Percentiles rank a stretch among this genome's conserved stretches.
Conservation (phyloP, 164 flowering plant species). For the Stephania yunnanensis region DNA sequence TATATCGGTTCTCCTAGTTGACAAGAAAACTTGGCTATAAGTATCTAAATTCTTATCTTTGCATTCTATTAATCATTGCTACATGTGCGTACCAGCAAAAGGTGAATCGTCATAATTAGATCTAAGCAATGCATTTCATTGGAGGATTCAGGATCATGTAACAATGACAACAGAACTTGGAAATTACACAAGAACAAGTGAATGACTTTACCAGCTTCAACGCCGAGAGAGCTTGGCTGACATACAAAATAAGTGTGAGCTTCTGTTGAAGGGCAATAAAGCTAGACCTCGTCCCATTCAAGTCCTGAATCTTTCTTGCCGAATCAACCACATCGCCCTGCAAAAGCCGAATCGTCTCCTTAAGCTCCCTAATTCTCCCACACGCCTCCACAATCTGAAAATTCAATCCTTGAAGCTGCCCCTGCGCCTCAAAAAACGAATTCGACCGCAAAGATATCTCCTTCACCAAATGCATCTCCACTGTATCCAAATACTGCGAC, state of each 20-base stretch:
- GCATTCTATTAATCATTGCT: not conserved
- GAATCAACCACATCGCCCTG: conserved; percentile 78
- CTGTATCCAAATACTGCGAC: conserved; percentile 89
- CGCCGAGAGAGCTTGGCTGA: conserved; percentile 83
- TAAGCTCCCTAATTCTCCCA: conserved; percentile 63
- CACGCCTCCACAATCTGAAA: conserved; percentile 76
- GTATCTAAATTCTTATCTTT: not conserved
- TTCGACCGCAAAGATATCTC: conserved; percentile 88
- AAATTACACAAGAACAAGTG: not conserved
- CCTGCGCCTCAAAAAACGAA: conserved; percentile 95
- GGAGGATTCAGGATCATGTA: not conserved
- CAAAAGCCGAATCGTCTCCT: conserved; percentile 71
- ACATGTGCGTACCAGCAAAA: not conserved
- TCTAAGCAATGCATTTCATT: not conserved
- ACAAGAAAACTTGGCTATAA: not conserved
- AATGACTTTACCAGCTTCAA: conserved; percentile 61
- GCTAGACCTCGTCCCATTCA: conserved; percentile 53
- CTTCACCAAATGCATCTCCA: conserved; percentile 93
- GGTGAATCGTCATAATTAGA: not conserved
- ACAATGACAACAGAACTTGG: not conserved
- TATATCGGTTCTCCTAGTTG: not conserved
- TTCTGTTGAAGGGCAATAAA: conserved; percentile 66
- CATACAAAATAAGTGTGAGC: conserved; percentile 68
- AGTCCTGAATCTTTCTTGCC: conserved; percentile 69
- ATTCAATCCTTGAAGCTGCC: conserved; percentile 82